A percentile compares a stretch with the other conserved stretches of the same genome.
phyloP scores from a whole-genome alignment of 306 rosid species.

The Trifolium repens region DNA sequence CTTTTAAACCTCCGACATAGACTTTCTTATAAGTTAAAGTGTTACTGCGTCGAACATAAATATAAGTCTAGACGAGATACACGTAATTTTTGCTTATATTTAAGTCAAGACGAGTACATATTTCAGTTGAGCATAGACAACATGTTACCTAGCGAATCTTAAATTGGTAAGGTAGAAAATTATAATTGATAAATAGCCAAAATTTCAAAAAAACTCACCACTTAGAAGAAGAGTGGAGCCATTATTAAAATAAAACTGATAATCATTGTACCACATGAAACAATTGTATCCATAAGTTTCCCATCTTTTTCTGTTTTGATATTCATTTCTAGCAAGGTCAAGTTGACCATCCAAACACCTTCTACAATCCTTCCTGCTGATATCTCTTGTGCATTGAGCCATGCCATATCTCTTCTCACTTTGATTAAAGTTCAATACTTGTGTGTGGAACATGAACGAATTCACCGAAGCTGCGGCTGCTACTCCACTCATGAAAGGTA shows the following conservation, averaged over 20 bases:
- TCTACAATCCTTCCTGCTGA: conserved; percentile 47
- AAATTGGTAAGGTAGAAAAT: too few species aligned
- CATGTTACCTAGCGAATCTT: not conserved
- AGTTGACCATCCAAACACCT: conserved; percentile 55
- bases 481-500: too few species aligned
- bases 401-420: conserved; percentile 63
- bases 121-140: too few species aligned
- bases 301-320: conserved; percentile 65
- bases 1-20: too few species aligned
- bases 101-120: too few species aligned
- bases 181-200: too few species aligned
- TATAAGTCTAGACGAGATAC: too few species aligned
- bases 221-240: conserved; percentile 49
- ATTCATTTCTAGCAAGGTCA: conserved; percentile 40
- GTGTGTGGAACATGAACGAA: conserved; percentile 47
- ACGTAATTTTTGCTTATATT: too few species aligned
- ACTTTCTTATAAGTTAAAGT: too few species aligned
- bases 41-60: too few species aligned
- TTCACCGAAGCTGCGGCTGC: conserved; percentile 26
- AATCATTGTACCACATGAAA: conserved; percentile 71
- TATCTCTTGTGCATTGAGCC: conserved; percentile 74
- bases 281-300: conserved; percentile 58
- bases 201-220: conserved; percentile 46
- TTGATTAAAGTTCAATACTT: conserved; percentile 41
- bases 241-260: conserved; percentile 37